Conservation (phyloP, 495 filamentous ascomycete genomes). For the Aspergillus funiculosus region DNA sequence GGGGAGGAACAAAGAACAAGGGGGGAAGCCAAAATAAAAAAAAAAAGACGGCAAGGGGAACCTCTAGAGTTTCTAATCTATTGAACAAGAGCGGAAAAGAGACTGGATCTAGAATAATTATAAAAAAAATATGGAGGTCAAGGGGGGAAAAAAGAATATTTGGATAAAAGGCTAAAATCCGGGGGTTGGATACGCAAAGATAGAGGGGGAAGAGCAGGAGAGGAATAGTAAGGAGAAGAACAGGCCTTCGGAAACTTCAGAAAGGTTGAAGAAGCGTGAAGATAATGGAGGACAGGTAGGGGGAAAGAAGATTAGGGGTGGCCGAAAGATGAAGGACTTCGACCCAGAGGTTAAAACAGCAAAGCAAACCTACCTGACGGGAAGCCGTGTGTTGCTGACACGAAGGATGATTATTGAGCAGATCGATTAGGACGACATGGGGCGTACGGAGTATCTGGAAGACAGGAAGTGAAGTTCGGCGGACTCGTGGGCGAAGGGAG, state of each 20-base stretch:
- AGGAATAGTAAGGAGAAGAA: slow-evolving; percentile 3
- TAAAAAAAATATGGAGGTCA: slow-evolving; percentile 6
- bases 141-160: slow-evolving; percentile 6
- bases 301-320: slow-evolving; percentile 3
- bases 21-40: slow-evolving; percentile 13
- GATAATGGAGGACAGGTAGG: neutral
- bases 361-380: slow-evolving; percentile 25
- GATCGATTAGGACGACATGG: slow-evolving; percentile 41
- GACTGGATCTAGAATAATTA: neutral
- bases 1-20: slow-evolving; percentile 14
- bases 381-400: slow-evolving; percentile 38
- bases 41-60: neutral
- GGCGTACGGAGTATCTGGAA: slow-evolving; percentile 15
- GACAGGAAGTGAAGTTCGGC: slow-evolving; percentile 7
- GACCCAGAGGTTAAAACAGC: neutral
- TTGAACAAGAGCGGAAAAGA: slow-evolving; percentile 3
- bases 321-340: slow-evolving; percentile 1
- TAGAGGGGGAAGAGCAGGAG: slow-evolving; percentile 5
- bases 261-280: slow-evolving; percentile 7
- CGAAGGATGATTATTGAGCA: slow-evolving; percentile 30
- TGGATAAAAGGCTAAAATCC: slow-evolving; percentile 5
- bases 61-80: neutral
- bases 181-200: slow-evolving; percentile 6
- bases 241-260: no score
- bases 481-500: neutral